These are phyloP conservation scores for Gleditsia sinensis DNA, from an alignment of 306 rosid species.

Conservation along the genomic window DNA sequence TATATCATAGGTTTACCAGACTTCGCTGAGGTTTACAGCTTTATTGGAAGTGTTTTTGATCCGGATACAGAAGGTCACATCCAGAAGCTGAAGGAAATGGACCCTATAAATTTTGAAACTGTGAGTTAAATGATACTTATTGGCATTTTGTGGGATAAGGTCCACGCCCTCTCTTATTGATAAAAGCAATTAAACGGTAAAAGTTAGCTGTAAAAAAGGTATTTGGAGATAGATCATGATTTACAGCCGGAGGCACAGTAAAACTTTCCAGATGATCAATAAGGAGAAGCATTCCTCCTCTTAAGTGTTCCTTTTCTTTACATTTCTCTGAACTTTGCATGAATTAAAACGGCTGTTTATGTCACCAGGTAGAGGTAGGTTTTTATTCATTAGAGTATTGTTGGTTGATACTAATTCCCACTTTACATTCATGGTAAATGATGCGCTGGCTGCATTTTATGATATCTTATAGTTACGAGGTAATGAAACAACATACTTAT, in stretches of 20 bases:
- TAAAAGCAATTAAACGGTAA: constrained; percentile 24
- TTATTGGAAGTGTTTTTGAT: constrained; percentile 92
- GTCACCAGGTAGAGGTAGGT: neutral
- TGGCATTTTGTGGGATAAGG: constrained; percentile 16
- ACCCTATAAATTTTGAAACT: constrained; percentile 91
- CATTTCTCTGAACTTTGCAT: neutral
- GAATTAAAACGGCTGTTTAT: constrained; percentile 4
- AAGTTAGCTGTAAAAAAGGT: neutral
- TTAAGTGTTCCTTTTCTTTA: too few species aligned
- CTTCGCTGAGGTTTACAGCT: constrained; percentile 86
- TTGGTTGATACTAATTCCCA: neutral
- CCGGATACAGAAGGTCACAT: constrained; percentile 76
- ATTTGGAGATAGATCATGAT: neutral
- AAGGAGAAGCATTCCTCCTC: neutral
- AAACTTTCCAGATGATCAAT: neutral
- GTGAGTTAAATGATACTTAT: constrained; percentile 55
- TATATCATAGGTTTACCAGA: constrained; percentile 73
- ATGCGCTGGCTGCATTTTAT: constrained; percentile 2
- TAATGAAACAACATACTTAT: neutral
- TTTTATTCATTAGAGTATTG: neutral
- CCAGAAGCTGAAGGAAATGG: constrained; percentile 91
- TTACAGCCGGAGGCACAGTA: neutral
- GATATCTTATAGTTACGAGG: neutral
- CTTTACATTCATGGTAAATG: neutral
- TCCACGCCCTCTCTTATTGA: neutral